A percentile compares a stretch with the other conserved stretches of the same genome.
phyloP scores from a whole-genome alignment of 2,329 filamentous ascomycete species.

The Ilyonectria sp. region DNA sequence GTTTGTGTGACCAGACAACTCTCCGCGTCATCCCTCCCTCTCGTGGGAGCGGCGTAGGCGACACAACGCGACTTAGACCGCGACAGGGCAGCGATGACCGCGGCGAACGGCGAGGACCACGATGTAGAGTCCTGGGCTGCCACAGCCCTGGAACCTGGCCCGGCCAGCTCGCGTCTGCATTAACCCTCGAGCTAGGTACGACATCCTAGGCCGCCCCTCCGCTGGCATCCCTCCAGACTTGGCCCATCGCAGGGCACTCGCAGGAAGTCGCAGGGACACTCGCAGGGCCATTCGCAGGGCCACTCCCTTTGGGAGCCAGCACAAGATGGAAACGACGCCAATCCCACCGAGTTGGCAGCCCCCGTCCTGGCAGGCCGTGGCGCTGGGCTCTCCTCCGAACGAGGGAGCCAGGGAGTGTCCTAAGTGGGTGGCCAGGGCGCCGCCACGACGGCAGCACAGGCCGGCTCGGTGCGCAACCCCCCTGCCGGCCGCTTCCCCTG shows the following conservation, averaged over 20 bases:
- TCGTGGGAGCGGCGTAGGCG: conserved; percentile 14
- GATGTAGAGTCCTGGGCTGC: conserved; percentile 29
- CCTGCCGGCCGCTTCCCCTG: conserved; percentile 12
- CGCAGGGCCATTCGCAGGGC: conserved; percentile 11
- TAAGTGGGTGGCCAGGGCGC: conserved; percentile 44
- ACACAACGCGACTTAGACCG: conserved; percentile 25
- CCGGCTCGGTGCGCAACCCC: conserved; percentile 43
- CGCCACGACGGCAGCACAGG: conserved; percentile 49
- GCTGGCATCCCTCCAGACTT: conserved; percentile 40
- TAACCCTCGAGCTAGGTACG: conserved; percentile 45
- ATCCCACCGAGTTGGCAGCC: conserved; percentile 41
- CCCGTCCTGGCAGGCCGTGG: conserved; percentile 32
- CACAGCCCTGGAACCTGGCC: conserved; percentile 41
- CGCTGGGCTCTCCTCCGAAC: conserved; percentile 29
- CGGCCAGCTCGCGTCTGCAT: conserved; percentile 41
- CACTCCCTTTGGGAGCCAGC: background rate
- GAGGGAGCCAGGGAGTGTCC: conserved; percentile 43
- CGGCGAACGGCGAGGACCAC: conserved; percentile 31
- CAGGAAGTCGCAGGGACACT: background rate
- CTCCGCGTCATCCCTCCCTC: conserved; percentile 24
- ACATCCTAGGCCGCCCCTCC: conserved; percentile 37
- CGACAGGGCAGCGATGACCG: conserved; percentile 29
- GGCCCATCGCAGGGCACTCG: conserved; percentile 30
- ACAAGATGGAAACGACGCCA: conserved; percentile 32
- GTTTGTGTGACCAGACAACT: conserved; percentile 15